phyloP scores from a whole-genome alignment of 164 flowering plant genomes.

The Annona squamosa region DNA sequence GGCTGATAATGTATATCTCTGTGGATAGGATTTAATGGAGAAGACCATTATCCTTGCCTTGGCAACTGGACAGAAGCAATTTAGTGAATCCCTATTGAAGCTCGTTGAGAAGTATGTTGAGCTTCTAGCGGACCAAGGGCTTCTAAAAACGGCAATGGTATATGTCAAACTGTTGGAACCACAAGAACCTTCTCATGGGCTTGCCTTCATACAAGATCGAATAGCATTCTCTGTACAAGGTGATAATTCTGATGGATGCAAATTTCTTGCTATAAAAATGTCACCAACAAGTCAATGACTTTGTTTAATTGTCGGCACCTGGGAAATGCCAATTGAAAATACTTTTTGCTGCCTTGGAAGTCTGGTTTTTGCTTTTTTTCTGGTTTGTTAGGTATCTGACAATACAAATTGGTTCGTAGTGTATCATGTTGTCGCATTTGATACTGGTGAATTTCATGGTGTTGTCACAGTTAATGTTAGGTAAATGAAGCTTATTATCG shows the following conservation, averaged over 20 bases:
- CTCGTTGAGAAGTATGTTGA: constrained; percentile 96
- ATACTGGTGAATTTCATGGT: no score
- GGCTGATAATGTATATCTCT: not conserved
- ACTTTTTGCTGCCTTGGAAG: no score
- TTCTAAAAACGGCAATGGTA: constrained; percentile 78
- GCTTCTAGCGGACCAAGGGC: constrained; percentile 93
- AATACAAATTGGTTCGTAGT: no score
- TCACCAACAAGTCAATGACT: no score
- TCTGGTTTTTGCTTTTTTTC: no score
- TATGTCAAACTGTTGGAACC: constrained; percentile 78
- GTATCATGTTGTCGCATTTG: no score
- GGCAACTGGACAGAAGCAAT: constrained; percentile 81
- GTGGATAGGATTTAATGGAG: constrained; percentile 83
- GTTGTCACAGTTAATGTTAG: no score
- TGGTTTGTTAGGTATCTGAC: no score
- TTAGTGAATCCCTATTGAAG: constrained; percentile 72
- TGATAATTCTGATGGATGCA: constrained; percentile 23
- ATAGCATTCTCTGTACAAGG: constrained; percentile 61
- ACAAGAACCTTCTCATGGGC: constrained; percentile 80
- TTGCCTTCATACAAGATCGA: constrained; percentile 68
- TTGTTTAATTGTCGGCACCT: no score
- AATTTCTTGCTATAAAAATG: not conserved
- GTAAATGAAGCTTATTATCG: no score
- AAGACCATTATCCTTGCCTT: constrained; percentile 87
- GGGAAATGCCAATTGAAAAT: no score